A percentile compares a stretch with the other conserved stretches of the same genome.
These are phyloP conservation scores for Corniculantispora saksenae DNA, from an alignment of 2,329 filamentous ascomycete genomes.

Conservation along the genomic window DNA sequence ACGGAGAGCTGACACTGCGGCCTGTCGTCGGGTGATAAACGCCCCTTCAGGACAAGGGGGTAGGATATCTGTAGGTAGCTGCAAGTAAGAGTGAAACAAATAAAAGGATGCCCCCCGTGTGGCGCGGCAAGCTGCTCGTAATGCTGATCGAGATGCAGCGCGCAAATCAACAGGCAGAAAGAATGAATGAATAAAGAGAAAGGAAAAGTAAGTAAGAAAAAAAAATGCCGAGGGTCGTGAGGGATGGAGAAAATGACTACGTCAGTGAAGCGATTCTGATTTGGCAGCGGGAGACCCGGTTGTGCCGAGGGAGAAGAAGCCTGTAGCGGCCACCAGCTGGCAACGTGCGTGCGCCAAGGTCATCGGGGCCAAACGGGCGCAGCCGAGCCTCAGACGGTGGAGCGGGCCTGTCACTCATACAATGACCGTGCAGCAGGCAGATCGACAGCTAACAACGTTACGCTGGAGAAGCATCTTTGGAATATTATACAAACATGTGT, in stretches of 20 bases:
- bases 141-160: neutral
- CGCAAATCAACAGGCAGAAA: neutral
- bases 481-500: neutral
- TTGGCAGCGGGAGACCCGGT: neutral
- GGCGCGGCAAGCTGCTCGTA: neutral
- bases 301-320: neutral
- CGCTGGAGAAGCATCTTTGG: neutral
- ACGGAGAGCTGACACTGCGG: neutral
- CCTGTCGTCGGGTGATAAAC: neutral
- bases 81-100: neutral
- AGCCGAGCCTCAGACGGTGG: neutral
- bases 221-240: neutral
- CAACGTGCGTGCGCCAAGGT: conserved; percentile 3
- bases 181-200: neutral
- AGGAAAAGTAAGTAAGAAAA: neutral
- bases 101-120: neutral
- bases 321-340: neutral
- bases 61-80: neutral
- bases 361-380: neutral
- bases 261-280: neutral
- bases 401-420: no score
- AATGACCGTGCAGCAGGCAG: no score
- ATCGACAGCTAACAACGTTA: no score
- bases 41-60: neutral
- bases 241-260: neutral